A percentile compares a stretch with the other conserved stretches of the same genome.
Evolutionary conservation across 352 stramenopile species (phyloP).

Genomic region (Phytophthora pseudosyringae): DNA sequence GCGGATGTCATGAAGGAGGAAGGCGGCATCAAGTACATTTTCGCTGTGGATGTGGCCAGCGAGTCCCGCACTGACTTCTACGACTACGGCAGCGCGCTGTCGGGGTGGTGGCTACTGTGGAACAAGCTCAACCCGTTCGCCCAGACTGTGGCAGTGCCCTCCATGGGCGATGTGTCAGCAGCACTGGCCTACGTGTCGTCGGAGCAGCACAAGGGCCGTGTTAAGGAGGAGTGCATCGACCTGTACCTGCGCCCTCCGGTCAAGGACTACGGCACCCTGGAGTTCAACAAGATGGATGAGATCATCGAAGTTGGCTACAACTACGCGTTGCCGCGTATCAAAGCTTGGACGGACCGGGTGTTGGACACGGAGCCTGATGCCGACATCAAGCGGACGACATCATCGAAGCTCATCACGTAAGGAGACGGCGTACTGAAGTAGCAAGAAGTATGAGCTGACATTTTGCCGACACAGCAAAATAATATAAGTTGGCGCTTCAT

Average conservation of each 20-base stretch:
- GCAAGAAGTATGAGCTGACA: constrained; percentile 7
- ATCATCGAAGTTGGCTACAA: constrained; percentile 89
- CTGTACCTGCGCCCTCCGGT: constrained; percentile 91
- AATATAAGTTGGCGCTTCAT: constrained; percentile 17
- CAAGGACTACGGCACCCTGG: constrained; percentile 88
- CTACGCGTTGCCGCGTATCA: constrained; percentile 77
- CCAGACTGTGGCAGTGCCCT: constrained; percentile 88
- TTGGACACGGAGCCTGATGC: constrained; percentile 64
- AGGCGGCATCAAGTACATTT: constrained; percentile 88
- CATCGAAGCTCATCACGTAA: constrained; percentile 32
- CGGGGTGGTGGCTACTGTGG: constrained; percentile 92
- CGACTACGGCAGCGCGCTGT: constrained; percentile 82
- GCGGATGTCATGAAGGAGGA: constrained; percentile 93
- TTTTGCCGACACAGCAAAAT: constrained; percentile 3
- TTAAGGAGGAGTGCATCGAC: constrained; percentile 87
- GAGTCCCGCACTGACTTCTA: constrained; percentile 80
- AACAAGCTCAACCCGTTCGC: constrained; percentile 92
- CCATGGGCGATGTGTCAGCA: constrained; percentile 92
- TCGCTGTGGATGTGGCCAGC: constrained; percentile 91
- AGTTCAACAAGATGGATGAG: constrained; percentile 94
- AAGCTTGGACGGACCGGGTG: constrained; percentile 62
- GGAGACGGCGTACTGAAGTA: neutral
- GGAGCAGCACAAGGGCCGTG: constrained; percentile 88
- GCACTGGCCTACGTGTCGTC: constrained; percentile 91
- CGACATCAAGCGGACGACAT: constrained; percentile 48